phyloP scores from a whole-genome alignment of 2,329 filamentous ascomycete species.

The Thielaviopsis punctulata region DNA sequence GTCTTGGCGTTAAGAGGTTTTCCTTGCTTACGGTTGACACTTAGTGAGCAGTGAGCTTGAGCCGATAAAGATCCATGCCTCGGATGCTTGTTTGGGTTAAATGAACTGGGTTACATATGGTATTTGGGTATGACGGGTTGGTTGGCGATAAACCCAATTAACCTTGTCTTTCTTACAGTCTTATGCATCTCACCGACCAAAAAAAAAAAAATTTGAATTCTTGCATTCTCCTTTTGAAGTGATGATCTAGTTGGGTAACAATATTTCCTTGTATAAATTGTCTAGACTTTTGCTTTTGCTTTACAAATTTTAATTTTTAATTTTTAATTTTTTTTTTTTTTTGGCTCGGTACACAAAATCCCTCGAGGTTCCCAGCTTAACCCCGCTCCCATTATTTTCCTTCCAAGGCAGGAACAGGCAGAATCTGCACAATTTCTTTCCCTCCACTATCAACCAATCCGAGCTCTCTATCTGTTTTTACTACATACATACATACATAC shows the following conservation, averaged over 20 bases:
- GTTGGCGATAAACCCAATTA: too few relatives aligned
- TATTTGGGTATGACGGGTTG: background rate
- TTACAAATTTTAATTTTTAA: too few relatives aligned
- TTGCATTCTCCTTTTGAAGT: background rate
- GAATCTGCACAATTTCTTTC: background rate
- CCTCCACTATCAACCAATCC: background rate
- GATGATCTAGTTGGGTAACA: too few relatives aligned
- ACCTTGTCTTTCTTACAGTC: too few relatives aligned
- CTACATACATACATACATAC: too few relatives aligned
- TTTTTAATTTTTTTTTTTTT: too few relatives aligned
- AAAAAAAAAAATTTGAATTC: slow-evolving; percentile 3
- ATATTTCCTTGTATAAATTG: too few relatives aligned
- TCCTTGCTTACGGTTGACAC: background rate
- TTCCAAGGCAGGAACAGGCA: background rate
- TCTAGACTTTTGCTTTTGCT: too few relatives aligned
- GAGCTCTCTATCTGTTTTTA: too few relatives aligned
- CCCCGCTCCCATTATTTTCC: background rate
- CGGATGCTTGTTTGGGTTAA: background rate
- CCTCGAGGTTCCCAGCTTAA: background rate
- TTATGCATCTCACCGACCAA: too few relatives aligned
- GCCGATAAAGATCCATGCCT: background rate
- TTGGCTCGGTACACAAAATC: too few relatives aligned
- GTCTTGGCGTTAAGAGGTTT: background rate
- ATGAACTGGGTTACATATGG: background rate
- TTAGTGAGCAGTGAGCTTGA: background rate